A percentile compares a stretch with the other conserved stretches of the same genome.
Conservation (phyloP, 2,329 filamentous ascomycete species). For the Epichloe sp. region DNA sequence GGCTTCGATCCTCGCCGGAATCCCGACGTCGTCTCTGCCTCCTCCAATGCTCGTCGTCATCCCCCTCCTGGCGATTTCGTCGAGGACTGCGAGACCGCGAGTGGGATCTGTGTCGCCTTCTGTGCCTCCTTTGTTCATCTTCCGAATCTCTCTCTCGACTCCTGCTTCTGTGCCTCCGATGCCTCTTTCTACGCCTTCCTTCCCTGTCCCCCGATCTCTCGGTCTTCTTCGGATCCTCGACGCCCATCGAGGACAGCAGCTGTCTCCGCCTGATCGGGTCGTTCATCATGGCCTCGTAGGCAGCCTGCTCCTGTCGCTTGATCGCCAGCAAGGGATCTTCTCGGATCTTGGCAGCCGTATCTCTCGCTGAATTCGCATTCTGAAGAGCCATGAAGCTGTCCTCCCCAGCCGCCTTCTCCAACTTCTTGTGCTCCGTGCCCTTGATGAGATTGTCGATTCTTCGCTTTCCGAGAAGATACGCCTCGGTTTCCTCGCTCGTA, state of each 20-base stretch:
- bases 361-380: slow-evolving; percentile 60
- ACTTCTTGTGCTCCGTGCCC: slow-evolving; percentile 64
- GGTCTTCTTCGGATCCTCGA: slow-evolving; percentile 34
- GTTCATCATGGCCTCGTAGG: slow-evolving; percentile 69
- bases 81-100: slow-evolving; percentile 33
- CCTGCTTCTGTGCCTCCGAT: slow-evolving; percentile 5
- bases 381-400: slow-evolving; percentile 49
- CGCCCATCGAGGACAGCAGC: slow-evolving; percentile 51
- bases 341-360: slow-evolving; percentile 74
- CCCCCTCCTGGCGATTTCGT: slow-evolving; percentile 14
- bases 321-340: slow-evolving; percentile 89
- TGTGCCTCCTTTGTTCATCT: slow-evolving; percentile 8
- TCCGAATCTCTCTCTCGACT: slow-evolving; percentile 5
- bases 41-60: slow-evolving; percentile 5
- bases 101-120: slow-evolving; percentile 31
- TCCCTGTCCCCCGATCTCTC: slow-evolving; percentile 21
- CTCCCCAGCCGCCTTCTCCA: slow-evolving; percentile 60
- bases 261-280: slow-evolving; percentile 56
- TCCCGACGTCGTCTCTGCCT: slow-evolving; percentile 13
- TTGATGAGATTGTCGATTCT: slow-evolving; percentile 74
- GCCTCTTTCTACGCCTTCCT: slow-evolving; percentile 13
- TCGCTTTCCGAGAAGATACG: slow-evolving; percentile 83
- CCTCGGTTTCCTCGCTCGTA: slow-evolving; percentile 80
- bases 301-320: slow-evolving; percentile 78
- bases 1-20: slow-evolving; percentile 11